Evolutionary conservation across 2,329 filamentous ascomycete genomes (phyloP).

Genomic region (Grosmannia clavigera): DNA sequence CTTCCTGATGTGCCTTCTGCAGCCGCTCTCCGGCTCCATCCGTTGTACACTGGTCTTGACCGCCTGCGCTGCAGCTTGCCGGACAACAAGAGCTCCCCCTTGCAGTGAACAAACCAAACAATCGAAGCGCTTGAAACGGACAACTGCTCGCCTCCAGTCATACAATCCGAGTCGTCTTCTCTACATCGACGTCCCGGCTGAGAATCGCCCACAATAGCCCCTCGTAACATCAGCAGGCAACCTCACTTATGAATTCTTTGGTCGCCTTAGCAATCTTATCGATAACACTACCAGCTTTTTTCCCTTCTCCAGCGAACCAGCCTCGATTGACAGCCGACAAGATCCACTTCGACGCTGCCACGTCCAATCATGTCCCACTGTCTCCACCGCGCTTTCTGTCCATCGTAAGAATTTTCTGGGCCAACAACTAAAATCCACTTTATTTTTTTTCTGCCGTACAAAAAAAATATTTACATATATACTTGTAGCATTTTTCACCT

Average conservation of each 20-base stretch:
- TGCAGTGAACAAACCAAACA: too few species aligned
- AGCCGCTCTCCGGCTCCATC: too few species aligned
- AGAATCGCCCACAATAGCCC: neutral
- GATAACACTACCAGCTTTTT: conserved; percentile 3
- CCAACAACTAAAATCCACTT: conserved; percentile 8
- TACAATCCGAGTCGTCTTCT: too few species aligned
- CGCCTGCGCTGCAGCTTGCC: too few species aligned
- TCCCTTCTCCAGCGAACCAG: neutral
- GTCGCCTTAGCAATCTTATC: conserved; percentile 10
- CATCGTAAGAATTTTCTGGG: conserved; percentile 8
- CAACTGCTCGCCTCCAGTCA: too few species aligned
- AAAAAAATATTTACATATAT: conserved; percentile 9
- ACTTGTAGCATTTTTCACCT: conserved; percentile 12
- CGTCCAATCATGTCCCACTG: neutral
- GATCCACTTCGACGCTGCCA: neutral
- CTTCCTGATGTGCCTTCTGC: too few species aligned
- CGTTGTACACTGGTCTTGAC: too few species aligned
- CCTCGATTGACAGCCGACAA: neutral
- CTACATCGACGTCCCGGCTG: too few species aligned
- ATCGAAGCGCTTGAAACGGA: too few species aligned
- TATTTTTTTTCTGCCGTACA: conserved; percentile 10
- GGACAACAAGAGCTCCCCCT: too few species aligned
- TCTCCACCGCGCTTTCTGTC: neutral
- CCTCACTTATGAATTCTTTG: neutral
- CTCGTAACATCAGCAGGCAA: neutral